These are phyloP conservation scores for Alternaria sp. DNA, from an alignment of 2,329 filamentous ascomycete species.

Conservation along the genomic window DNA sequence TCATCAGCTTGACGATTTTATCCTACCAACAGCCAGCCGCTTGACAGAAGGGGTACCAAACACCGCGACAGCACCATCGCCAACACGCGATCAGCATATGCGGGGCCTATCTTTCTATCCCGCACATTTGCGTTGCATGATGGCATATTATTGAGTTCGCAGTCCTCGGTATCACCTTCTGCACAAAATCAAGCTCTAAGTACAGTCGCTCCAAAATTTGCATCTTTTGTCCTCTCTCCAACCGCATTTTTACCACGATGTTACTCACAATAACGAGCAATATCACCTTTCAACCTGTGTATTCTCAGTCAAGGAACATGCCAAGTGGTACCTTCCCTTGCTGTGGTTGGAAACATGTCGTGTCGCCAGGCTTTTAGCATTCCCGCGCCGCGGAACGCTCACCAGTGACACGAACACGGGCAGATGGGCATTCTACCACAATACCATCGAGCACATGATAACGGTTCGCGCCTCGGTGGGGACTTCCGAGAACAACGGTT, in stretches of 20 bases:
- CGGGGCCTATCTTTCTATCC: neutral
- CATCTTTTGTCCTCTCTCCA: neutral
- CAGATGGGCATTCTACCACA: neutral
- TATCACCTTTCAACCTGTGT: neutral
- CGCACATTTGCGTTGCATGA: neutral
- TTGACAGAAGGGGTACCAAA: neutral
- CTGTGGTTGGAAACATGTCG: neutral
- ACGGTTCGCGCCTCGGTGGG: neutral
- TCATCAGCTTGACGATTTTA: neutral
- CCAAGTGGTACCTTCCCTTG: neutral
- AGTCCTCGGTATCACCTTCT: neutral
- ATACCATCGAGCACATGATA: neutral
- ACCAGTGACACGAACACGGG: neutral
- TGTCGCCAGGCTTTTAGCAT: neutral
- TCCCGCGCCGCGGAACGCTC: neutral
- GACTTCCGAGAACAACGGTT: neutral
- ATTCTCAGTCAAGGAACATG: neutral
- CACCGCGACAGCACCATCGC: neutral
- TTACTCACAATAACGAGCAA: neutral
- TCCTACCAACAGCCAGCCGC: neutral
- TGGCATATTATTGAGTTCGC: neutral
- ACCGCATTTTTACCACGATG: neutral
- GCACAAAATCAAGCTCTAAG: neutral
- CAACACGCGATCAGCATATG: neutral
- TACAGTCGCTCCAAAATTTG: neutral